These are phyloP conservation scores for Dothistroma septosporum DNA, from an alignment of 2,329 filamentous ascomycete species.

Conservation along the genomic window DNA sequence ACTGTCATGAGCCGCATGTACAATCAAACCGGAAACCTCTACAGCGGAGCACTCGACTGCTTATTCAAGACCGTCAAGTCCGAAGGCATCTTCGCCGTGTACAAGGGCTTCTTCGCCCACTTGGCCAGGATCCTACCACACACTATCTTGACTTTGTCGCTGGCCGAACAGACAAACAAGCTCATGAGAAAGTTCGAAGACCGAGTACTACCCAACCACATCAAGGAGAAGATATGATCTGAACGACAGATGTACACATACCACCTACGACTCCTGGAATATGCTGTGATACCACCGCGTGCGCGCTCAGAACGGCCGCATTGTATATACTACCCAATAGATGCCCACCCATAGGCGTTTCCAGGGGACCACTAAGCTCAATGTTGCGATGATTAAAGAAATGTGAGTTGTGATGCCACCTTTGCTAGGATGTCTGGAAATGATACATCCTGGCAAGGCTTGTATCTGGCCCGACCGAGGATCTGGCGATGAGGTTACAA, in stretches of 20 bases:
- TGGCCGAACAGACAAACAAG: slow-evolving; percentile 97
- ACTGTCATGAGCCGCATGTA: slow-evolving; percentile 99
- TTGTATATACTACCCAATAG: slow-evolving; percentile 7
- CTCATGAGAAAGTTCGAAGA: slow-evolving; percentile 75
- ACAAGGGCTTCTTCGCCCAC: slow-evolving; percentile 97
- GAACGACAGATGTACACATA: background rate
- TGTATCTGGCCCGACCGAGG: background rate
- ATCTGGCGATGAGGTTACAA: background rate
- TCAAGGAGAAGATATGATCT: slow-evolving; percentile 26
- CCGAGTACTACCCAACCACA: slow-evolving; percentile 38
- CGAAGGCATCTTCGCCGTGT: slow-evolving; percentile 86
- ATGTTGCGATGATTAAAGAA: background rate
- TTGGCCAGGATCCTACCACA: slow-evolving; percentile 90
- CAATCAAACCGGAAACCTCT: slow-evolving; percentile 98
- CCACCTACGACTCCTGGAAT: background rate
- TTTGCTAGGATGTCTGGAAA: background rate
- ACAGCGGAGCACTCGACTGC: slow-evolving; percentile 88
- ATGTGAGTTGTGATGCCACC: background rate
- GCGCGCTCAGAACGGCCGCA: background rate
- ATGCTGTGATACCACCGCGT: slow-evolving; percentile 6
- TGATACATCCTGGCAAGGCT: background rate
- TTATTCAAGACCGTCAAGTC: slow-evolving; percentile 84
- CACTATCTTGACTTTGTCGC: slow-evolving; percentile 73
- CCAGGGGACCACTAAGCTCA: background rate
- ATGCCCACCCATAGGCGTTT: background rate